Conservation (phyloP, 192 early-diverging fungal genomes). For the Thoreauomyces humboldtii region DNA sequence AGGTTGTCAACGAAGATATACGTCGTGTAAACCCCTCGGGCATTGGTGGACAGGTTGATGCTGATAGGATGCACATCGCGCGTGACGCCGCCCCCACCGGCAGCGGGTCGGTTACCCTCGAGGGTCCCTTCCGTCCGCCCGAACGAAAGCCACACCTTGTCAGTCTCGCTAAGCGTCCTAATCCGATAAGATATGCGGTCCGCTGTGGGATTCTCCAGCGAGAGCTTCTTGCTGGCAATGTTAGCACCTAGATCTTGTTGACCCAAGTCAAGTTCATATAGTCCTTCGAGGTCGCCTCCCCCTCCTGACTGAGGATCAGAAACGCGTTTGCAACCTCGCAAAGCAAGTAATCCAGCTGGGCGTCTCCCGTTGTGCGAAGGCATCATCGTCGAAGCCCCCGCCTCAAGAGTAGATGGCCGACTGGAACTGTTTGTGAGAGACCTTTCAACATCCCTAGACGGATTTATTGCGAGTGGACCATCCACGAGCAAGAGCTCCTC, state of each 20-base stretch:
- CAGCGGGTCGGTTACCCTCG: conserved; percentile 36
- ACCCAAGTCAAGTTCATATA: conserved; percentile 77
- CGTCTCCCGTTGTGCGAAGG: conserved; percentile 1
- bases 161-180: conserved; percentile 51
- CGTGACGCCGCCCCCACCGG: conserved; percentile 6
- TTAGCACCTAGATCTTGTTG: conserved; percentile 66
- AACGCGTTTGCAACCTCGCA: conserved; percentile 71
- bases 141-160: conserved; percentile 65
- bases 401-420: conserved; percentile 4
- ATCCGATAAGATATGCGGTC: conserved; percentile 64
- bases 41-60: conserved; percentile 56
- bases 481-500: conserved; percentile 22
- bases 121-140: conserved; percentile 69
- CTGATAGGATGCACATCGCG: conserved; percentile 54
- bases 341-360: conserved; percentile 38
- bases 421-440: neutral
- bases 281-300: conserved; percentile 50
- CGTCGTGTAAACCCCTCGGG: conserved; percentile 65
- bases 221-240: conserved; percentile 60
- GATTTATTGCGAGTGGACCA: conserved; percentile 12
- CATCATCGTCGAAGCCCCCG: neutral
- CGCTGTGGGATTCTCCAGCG: conserved; percentile 54
- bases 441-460: conserved; percentile 23
- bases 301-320: conserved; percentile 25
- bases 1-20: conserved; percentile 75